Evolutionary conservation across 768 basidiomycete genomes (phyloP), one percentile per base, ranked within the genome.

Genomic region (Termitomyces sp.): DNA sequence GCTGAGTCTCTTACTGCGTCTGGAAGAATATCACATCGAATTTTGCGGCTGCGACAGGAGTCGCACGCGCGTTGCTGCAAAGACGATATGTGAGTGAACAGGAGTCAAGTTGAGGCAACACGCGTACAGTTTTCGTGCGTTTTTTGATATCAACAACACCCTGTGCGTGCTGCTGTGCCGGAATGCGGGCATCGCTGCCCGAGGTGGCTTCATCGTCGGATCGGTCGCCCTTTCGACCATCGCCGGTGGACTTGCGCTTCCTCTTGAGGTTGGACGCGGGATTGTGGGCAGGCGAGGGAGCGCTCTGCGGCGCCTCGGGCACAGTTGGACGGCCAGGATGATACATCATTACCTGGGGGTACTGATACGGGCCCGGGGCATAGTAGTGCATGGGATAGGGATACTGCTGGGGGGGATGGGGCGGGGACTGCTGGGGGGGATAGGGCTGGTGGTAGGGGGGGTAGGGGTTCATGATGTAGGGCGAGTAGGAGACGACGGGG

Each of bases 11-110:
- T 49, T 62, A 77, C 78, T 49, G 82, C 71, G 65, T 94, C 91
- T 0, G 81, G 37, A 18, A 98, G 78, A 65, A 97, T 83, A 68
- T 98, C 96, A 74, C 97, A 98, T 79, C 93, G 82, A 69, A 96
- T 95, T 80, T 96, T 95, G 60, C 93, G 87, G 67, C 84, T 87
- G 48, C 93, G 85, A 74, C 93, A 95, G 39, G 89, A 89, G 70
- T 96, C 94, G 68, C 94, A 96, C 7, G 94, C 94, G 52, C 94
- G 85, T 77, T 82, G 81, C 70, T 81, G 55, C 24, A 65, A 48
- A 36, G 18, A 45, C 44, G 56, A 53, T n/a, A n/a, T 48, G 63
- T 67, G 47, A 59, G 47, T 30, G 48, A 53, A 44, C 30, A 56
- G 47, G 57, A 24, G 46, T 10, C 12, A 32, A 1, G 3, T 13